These are phyloP conservation scores for Erysimum pusillum DNA, from an alignment of 441 rosid species.

Conservation along the genomic window DNA sequence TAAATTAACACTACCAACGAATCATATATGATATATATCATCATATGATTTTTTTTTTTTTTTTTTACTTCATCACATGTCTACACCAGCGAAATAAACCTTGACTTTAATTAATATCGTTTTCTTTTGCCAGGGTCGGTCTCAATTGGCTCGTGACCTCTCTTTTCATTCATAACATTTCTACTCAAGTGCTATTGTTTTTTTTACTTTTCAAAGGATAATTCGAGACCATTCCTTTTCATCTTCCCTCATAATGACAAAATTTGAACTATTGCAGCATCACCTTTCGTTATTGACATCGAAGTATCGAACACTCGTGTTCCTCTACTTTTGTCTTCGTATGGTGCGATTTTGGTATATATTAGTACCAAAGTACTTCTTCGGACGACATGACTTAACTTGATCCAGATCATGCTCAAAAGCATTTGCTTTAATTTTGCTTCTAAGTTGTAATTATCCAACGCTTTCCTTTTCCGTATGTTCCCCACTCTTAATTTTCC, in stretches of 20 bases:
- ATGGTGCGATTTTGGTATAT: constrained; percentile 38
- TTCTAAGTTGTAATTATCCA: no score
- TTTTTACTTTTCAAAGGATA: constrained; percentile 10
- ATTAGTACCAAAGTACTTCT: no score
- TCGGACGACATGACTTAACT: no score
- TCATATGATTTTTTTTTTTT: no score
- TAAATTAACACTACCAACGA: no score
- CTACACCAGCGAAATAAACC: constrained; percentile 19
- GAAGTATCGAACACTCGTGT: constrained; percentile 40
- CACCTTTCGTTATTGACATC: constrained; percentile 38
- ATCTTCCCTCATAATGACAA: constrained; percentile 37
- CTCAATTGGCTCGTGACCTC: constrained; percentile 35
- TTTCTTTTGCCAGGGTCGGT: constrained; percentile 29
- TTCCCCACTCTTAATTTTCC: no score
- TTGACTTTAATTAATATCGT: background rate
- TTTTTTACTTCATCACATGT: no score
- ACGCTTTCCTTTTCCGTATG: no score
- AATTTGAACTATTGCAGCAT: constrained; percentile 23
- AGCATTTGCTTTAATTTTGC: no score
- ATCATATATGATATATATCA: no score
- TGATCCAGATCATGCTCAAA: no score
- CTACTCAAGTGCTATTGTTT: constrained; percentile 35
- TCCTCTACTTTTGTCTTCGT: constrained; percentile 40
- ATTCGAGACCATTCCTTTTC: constrained; percentile 44
- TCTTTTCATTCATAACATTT: constrained; percentile 18